These are phyloP conservation scores for Aspergillus sclerotiicarbonarius DNA, from an alignment of 495 filamentous ascomycete species.

Conservation along the genomic window DNA sequence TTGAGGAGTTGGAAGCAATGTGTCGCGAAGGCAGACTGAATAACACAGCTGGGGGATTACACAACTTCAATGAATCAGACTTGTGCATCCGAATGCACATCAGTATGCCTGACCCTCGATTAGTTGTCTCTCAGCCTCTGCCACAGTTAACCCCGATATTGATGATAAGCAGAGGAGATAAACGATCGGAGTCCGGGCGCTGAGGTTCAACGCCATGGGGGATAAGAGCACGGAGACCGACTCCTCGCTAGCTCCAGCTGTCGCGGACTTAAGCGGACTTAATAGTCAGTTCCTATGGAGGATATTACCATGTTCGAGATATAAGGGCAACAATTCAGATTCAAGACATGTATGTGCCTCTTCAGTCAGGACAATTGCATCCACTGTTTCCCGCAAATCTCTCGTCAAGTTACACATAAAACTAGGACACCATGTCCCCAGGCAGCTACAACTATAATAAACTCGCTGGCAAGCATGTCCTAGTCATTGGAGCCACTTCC, in stretches of 20 bases:
- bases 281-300: background rate
- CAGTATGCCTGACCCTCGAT: no score
- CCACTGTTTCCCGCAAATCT: background rate
- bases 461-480: slow-evolving; percentile 25
- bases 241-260: background rate
- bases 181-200: background rate
- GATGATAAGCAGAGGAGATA: background rate
- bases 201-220: background rate
- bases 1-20: no score
- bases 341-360: background rate
- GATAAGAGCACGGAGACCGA: no score
- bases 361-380: background rate
- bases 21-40: no score
- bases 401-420: background rate
- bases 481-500: slow-evolving; percentile 53
- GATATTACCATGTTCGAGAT: background rate
- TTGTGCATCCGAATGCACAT: no score
- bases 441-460: background rate
- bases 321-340: background rate
- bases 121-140: no score
- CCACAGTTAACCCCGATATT: background rate
- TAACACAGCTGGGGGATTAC: no score
- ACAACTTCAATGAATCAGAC: no score
- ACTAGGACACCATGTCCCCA: background rate
- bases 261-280: background rate